These are phyloP conservation scores for Vitis amurensis DNA, from an alignment of 164 flowering plant species.

Conservation along the genomic window DNA sequence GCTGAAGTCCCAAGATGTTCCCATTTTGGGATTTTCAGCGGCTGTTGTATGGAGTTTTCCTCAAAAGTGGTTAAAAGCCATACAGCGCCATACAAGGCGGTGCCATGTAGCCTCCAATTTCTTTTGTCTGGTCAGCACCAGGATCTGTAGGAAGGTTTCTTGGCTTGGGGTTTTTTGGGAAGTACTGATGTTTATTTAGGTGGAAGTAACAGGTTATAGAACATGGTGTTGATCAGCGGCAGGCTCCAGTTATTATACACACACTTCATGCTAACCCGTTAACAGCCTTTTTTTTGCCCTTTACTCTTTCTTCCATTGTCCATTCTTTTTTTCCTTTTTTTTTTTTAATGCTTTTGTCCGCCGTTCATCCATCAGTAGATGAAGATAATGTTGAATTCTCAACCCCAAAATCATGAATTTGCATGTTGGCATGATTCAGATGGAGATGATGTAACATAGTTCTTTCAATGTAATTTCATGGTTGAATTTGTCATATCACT, in stretches of 20 bases:
- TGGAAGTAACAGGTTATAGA: not conserved
- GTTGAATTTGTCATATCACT: no score
- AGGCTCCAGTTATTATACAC: not conserved
- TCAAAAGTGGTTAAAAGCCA: not conserved
- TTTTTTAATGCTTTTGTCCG: no score
- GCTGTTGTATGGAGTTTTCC: not conserved
- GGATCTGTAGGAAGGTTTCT: not conserved
- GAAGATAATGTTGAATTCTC: not conserved
- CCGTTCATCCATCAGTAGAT: not conserved
- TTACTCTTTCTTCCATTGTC: not conserved
- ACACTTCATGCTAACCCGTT: not conserved
- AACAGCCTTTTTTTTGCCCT: not conserved
- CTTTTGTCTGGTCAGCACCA: no score
- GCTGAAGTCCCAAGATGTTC: not conserved
- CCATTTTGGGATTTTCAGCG: not conserved
- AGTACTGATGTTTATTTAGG: not conserved
- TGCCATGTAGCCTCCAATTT: not conserved
- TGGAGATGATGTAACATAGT: constrained; percentile 3
- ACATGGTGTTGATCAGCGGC: not conserved
- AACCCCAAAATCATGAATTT: not conserved
- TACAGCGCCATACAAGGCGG: not conserved
- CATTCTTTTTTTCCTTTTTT: not conserved
- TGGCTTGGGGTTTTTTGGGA: not conserved
- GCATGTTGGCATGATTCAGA: not conserved
- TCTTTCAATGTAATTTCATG: not conserved